Base-by-base conservation (phyloP, 1,139 yeast genomes). In the Sugiyamaella grinbergsii region DNA sequence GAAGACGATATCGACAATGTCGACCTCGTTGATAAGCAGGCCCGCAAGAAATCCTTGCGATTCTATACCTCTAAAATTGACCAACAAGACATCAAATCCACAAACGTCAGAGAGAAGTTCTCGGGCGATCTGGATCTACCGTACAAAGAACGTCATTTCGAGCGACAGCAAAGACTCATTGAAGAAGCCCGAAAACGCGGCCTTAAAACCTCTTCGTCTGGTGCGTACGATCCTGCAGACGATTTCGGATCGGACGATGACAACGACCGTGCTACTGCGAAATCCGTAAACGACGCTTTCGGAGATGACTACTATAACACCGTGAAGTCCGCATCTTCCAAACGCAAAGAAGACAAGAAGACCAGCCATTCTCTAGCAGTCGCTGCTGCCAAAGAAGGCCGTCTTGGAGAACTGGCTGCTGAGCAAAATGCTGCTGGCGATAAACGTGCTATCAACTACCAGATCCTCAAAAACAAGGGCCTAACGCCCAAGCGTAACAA, bases 1-100 rank as follows among this genome's bases (percentile, higher is more conserved):
- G 95, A 51, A 29, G 73, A 81, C 34, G 78, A 63, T 2, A 65
- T 80, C 38, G 88, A 85, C 47, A 93, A 84, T 29, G 83, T 89
- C 45, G 98, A 93, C 67, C 77, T 80, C 55, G 95, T 89, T 65
- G 98, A 91, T 49, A 90, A 93, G 68, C 79, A 78, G 52, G 81
- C 83, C 39, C 83, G 95, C 63, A 88, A 86, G 74, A 83, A 82
- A 68, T 80, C 95, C 0, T 80, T 93, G 62, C 83, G 98, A 60
- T 94, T 93, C 82, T 93, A 93, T 76, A 93, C 98, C 1, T 87
- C 98, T 54, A 93, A 91, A 71, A 91, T 93, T 69, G 97, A 90
- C 68, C 91, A 87, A 70, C 63, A 63, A 32, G 54, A 66, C 11
- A 86, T 87, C 47, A 81, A 79, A 37, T 77, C 79, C 57, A 56